Percentiles rank a stretch among this genome's conserved stretches.
These are phyloP conservation scores for Sclerotinia spermophila DNA, from an alignment of 2,329 filamentous ascomycete species.

Conservation along the genomic window DNA sequence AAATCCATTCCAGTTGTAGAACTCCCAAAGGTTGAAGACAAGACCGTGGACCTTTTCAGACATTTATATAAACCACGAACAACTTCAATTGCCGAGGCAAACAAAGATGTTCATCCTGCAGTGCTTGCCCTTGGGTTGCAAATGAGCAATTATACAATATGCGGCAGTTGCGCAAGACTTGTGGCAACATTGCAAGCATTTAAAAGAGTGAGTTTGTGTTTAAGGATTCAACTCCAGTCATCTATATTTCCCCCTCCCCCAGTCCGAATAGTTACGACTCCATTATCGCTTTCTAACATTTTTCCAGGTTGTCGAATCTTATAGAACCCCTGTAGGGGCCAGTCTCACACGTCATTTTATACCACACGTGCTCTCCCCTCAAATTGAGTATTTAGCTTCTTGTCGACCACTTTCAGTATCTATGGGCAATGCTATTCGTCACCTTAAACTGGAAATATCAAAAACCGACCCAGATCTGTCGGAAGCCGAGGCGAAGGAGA, in stretches of 20 bases:
- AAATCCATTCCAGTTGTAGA: slow-evolving; percentile 38
- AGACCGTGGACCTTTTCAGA: slow-evolving; percentile 73
- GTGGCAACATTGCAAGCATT: slow-evolving; percentile 86
- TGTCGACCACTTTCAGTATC: slow-evolving; percentile 95
- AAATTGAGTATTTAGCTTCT: slow-evolving; percentile 91
- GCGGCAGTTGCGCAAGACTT: slow-evolving; percentile 83
- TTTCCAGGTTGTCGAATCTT: slow-evolving; percentile 79
- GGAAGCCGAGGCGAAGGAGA: slow-evolving; percentile 76
- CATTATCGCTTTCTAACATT: slow-evolving; percentile 19
- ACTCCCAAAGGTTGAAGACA: slow-evolving; percentile 57
- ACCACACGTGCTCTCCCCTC: slow-evolving; percentile 83
- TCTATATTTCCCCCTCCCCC: background rate
- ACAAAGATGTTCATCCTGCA: slow-evolving; percentile 77
- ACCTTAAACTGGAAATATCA: slow-evolving; percentile 88
- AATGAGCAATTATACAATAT: slow-evolving; percentile 76
- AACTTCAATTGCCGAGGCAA: slow-evolving; percentile 56
- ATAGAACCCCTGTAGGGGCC: slow-evolving; percentile 79
- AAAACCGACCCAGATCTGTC: slow-evolving; percentile 83
- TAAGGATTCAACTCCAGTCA: background rate
- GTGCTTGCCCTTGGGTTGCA: slow-evolving; percentile 84
- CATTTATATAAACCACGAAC: slow-evolving; percentile 75
- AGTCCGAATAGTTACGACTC: background rate
- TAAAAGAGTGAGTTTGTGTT: slow-evolving; percentile 61
- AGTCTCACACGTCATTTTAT: slow-evolving; percentile 89
- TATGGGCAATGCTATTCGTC: slow-evolving; percentile 95